Conservation (phyloP, 805 yeast species). For the Zygosaccharomyces bailii region DNA sequence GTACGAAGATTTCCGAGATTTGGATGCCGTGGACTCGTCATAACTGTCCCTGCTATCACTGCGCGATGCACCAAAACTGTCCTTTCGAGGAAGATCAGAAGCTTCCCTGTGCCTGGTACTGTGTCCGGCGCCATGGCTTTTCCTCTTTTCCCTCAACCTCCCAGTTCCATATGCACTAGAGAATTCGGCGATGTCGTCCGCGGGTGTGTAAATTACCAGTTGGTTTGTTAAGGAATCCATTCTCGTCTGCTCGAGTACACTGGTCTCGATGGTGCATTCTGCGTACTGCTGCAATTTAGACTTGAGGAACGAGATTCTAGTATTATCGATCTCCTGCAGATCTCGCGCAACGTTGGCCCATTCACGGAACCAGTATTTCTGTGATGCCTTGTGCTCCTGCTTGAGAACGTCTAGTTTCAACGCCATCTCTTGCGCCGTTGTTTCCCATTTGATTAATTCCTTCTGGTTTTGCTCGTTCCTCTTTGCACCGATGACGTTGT, state of each 20-base stretch:
- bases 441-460: slow-evolving; percentile 33
- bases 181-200: slow-evolving; percentile 32
- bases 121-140: slow-evolving; percentile 1
- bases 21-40: slow-evolving; percentile 1
- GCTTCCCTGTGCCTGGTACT: slow-evolving; percentile 2
- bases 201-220: slow-evolving; percentile 28
- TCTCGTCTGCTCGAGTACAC: slow-evolving; percentile 29
- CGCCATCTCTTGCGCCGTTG: slow-evolving; percentile 25
- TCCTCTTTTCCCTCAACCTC: slow-evolving; percentile 26
- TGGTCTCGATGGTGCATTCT: slow-evolving; percentile 26
- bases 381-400: slow-evolving; percentile 34
- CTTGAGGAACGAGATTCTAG: slow-evolving; percentile 31
- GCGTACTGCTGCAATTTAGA: slow-evolving; percentile 29
- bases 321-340: slow-evolving; percentile 32
- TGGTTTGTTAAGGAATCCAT: slow-evolving; percentile 27
- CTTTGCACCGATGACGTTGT: slow-evolving; percentile 32
- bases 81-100: background rate
- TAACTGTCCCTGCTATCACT: background rate
- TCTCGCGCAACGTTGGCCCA: slow-evolving; percentile 31
- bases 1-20: slow-evolving; percentile 12
- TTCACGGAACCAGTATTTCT: slow-evolving; percentile 33
- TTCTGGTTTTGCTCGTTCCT: slow-evolving; percentile 28
- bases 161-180: slow-evolving; percentile 36
- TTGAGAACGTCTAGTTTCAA: slow-evolving; percentile 29
- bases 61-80: background rate